phyloP scores from a whole-genome alignment of 2,329 filamentous ascomycete genomes.

The Ascocoryne sarcoides region DNA sequence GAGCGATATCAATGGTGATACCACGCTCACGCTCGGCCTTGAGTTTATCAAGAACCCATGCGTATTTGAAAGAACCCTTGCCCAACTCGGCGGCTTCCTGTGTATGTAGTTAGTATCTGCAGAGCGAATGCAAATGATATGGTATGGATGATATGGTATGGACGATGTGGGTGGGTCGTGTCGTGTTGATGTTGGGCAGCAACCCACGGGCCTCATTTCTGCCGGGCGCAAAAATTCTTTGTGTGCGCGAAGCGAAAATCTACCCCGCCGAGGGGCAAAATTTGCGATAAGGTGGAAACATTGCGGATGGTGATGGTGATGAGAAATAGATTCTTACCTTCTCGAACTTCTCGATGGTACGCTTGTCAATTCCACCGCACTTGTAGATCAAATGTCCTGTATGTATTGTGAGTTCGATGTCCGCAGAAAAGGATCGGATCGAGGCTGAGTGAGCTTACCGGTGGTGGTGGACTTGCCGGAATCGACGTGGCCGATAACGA shows the following conservation, averaged over 20 bases:
- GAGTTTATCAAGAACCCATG: constrained; percentile 99
- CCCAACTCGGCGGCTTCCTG: constrained; percentile 98
- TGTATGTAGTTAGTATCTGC: constrained; percentile 23
- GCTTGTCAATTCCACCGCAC: constrained; percentile 99
- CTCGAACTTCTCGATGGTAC: constrained; percentile 99
- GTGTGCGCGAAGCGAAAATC: constrained; percentile 16
- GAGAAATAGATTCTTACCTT: constrained; percentile 57
- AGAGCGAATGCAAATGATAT: too few species aligned
- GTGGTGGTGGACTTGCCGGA: constrained; percentile 98
- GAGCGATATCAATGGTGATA: constrained; percentile 99
- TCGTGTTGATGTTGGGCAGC: constrained; percentile 9
- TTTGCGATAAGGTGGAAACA: constrained; percentile 20
- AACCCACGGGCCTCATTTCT: constrained; percentile 10
- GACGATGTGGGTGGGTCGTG: constrained; percentile 11
- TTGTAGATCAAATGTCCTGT: constrained; percentile 98
- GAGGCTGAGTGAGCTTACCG: constrained; percentile 48
- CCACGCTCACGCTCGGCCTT: constrained; percentile 99
- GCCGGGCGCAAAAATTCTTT: constrained; percentile 21
- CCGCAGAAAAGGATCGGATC: constrained; percentile 5
- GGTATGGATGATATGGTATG: constrained; percentile 10
- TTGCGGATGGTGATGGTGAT: constrained; percentile 3
- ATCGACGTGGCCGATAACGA: constrained; percentile 99
- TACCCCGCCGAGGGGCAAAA: constrained; percentile 29
- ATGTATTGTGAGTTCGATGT: constrained; percentile 17
- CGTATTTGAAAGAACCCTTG: constrained; percentile 99